Evolutionary conservation across 2,329 filamentous ascomycete genomes (phyloP).

Genomic region (Aureobasidium sp.): DNA sequence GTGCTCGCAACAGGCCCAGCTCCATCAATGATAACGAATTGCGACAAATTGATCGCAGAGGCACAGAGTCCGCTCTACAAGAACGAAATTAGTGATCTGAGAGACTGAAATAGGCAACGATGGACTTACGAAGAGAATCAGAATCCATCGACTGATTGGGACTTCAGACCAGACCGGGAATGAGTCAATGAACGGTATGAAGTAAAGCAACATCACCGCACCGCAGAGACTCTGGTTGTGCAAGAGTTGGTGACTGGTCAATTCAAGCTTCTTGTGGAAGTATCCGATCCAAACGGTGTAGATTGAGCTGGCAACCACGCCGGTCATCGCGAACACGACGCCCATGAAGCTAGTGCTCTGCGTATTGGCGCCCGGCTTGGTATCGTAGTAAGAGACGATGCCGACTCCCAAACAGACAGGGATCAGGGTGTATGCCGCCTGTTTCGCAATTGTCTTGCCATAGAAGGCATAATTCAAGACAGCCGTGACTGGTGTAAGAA

Average conservation of each 20-base stretch:
- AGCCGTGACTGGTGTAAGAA: conserved; percentile 59
- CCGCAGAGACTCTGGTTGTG: conserved; percentile 62
- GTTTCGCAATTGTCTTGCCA: conserved; percentile 47
- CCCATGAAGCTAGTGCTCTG: conserved; percentile 52
- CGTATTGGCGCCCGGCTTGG: conserved; percentile 37
- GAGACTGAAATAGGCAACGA: neutral
- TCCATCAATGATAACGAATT: conserved; percentile 29
- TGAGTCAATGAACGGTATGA: conserved; percentile 58
- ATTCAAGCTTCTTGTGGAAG: conserved; percentile 58
- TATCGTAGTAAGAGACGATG: conserved; percentile 64
- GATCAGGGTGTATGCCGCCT: conserved; percentile 48
- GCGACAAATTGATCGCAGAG: conserved; percentile 51
- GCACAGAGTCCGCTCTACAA: conserved; percentile 57
- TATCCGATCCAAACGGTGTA: conserved; percentile 64
- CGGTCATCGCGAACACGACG: conserved; percentile 57
- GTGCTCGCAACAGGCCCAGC: conserved; percentile 29
- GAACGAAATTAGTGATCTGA: neutral
- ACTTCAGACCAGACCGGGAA: conserved; percentile 52
- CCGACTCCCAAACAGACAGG: conserved; percentile 59
- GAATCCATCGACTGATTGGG: conserved; percentile 26
- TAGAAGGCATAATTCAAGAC: conserved; percentile 59
- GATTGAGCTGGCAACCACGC: conserved; percentile 58
- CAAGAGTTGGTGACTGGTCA: conserved; percentile 62
- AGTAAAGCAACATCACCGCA: conserved; percentile 56
- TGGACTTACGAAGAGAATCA: conserved; percentile 51